These are phyloP conservation scores for Sphaerobolus stellatus DNA, from an alignment of 1,284 basidiomycete species.

Conservation along the genomic window DNA sequence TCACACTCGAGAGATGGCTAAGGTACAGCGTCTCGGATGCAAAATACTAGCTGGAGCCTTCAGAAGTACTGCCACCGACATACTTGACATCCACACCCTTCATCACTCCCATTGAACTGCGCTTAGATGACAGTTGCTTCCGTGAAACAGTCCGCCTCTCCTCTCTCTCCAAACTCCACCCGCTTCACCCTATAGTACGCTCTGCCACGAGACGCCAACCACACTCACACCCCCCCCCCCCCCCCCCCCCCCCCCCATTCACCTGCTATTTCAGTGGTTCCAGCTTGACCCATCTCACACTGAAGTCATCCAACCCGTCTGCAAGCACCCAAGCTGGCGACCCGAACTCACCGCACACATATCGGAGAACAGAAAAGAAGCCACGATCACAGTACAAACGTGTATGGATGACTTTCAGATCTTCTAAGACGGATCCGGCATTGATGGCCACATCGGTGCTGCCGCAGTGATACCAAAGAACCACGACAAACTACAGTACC, in stretches of 20 bases:
- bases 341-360: conserved; percentile 3
- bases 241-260: conserved; percentile 14
- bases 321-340: background rate
- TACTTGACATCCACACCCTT: conserved; percentile 24
- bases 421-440: conserved; percentile 32
- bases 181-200: conserved; percentile 10
- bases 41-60: conserved; percentile 25
- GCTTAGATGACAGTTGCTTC: conserved; percentile 19
- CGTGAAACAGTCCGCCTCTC: conserved; percentile 15
- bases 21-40: conserved; percentile 21
- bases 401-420: conserved; percentile 18
- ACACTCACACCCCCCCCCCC: no score
- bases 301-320: conserved; percentile 19
- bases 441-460: conserved; percentile 26
- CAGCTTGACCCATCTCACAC: conserved; percentile 2
- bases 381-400: background rate
- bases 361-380: conserved; percentile 7
- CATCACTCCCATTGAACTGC: conserved; percentile 22
- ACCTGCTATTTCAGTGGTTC: conserved; percentile 10
- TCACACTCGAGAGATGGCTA: conserved; percentile 8
- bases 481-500: no score
- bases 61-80: conserved; percentile 24
- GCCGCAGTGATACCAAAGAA: conserved; percentile 32
- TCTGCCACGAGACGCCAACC: background rate
- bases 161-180: conserved; percentile 21